Base-by-base conservation (phyloP, 192 early-diverging fungal genomes). In the Chytriomyces sp. region DNA sequence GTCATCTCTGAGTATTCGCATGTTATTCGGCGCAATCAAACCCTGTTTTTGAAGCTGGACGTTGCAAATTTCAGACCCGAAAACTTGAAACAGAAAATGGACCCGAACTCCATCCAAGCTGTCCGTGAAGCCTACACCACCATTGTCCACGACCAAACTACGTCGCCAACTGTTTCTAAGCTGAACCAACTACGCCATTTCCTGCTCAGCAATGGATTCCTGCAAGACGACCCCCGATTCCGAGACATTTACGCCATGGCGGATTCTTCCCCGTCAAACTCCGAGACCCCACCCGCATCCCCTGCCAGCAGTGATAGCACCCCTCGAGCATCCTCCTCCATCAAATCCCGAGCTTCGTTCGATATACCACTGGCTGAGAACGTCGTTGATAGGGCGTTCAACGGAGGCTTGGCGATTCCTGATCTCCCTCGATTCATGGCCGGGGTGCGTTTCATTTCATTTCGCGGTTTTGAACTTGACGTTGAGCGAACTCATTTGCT, bases 351-450 rank as follows among this genome's bases (percentile, higher is more conserved):
- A 35, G 16, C 13, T 13, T 13, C 53, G 20, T 20, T n/a, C 20
- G 13, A 13, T 20, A 20, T 57, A 13, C 53, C 53, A 3, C 20
- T 57, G 53, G 68, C 68, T 53, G 68, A 49, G 50, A 50, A 69
- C 13, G 68, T 69, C 20, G 50, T 77, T 5, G 66, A 50, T 10
- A 44, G 69, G 26, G 69, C 69, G 23, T 71, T 71, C 23, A 50
- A 46, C 45, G 77, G 77, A 8, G 77, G 24, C 5, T 26, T 79
- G 11, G 73, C 72, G 18, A 74, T 79, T 35, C 77, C 77, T 6
- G 77, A 79, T 44, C 77, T 79, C 47, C 64, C 44, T 46, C 45
- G 44, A 13, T 77, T 77, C 28, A 48, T 45, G n/a, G 35, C 47
- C 16, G 45, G 53, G 53, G 66, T 77, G 48, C n/a, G 47, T 20